Evolutionary conservation across 148 eudicot genomes (phyloP), one percentile per base, ranked within the genome.

Genomic region (Heliosperma pusillum): DNA sequence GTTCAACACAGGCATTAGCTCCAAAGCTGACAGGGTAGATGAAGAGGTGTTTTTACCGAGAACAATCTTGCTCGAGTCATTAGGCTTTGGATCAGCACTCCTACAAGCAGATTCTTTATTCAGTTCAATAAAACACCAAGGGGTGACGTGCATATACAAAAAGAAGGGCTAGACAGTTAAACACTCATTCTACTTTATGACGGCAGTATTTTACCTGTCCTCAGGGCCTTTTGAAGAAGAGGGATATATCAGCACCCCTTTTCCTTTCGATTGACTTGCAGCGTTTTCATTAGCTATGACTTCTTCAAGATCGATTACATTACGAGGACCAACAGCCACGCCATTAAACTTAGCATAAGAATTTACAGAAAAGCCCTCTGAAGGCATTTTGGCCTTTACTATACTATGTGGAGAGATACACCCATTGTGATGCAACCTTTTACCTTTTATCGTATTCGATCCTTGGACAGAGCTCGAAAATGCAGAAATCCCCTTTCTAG

Each of bases 381-480:
- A 75, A 44, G 73, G 40, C 68, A 76, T 83, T 76, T 87, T 89
- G 42, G 79, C 86, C 80, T 89, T 93, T 72, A 78, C 91, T 78
- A 89, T 82, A 78, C 90, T 91, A 58, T 62, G 79, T 21, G 97
- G 96, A 75, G 95, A 88, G 70, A 88, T 90, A 78, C 88, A 87
- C 77, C 98, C 97, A 86, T 88, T 90, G 36, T 88, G 77, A 24
- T 91, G 97, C 88, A 89, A 81, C 74, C 84, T 89, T 80, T 84
- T 33, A 33, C 36, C 5, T 33, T 33, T 2, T 33, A 33, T 62
- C 17, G 72, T 66, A 75, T 78, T 82, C 36, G 87, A 80, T 33
- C 75, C 75, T 47, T 69, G 66, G 27, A 27, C 66, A 72, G 82
- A 53, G 65, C 55, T 73, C 22, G 24, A 56, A 56, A 19, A 56